These are phyloP conservation scores for Backusella circina DNA, from an alignment of 192 early-diverging fungal genomes.

Conservation along the genomic window DNA sequence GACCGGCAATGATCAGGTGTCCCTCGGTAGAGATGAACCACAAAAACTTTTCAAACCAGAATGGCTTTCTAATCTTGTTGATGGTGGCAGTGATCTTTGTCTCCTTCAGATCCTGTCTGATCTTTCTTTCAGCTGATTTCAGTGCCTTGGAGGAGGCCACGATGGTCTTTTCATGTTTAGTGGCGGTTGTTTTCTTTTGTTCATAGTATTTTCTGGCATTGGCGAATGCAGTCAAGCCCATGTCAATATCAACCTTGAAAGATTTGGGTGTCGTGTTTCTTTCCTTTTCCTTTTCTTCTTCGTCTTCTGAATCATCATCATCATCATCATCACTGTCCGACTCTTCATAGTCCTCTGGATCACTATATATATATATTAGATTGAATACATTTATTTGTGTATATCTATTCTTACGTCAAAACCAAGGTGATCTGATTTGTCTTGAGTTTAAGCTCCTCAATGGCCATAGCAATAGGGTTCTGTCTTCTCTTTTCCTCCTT, in stretches of 20 bases:
- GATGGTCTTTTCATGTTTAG: slow-evolving; percentile 90
- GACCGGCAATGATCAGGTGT: slow-evolving; percentile 88
- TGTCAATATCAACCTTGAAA: slow-evolving; percentile 80
- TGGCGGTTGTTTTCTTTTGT: slow-evolving; percentile 72
- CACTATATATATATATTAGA: slow-evolving; percentile 35
- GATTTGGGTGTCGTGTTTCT: slow-evolving; percentile 21
- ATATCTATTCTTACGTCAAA: slow-evolving; percentile 38
- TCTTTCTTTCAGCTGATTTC: slow-evolving; percentile 90
- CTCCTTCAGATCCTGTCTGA: slow-evolving; percentile 73
- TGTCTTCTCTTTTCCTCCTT: slow-evolving; percentile 72
- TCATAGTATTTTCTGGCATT: slow-evolving; percentile 92
- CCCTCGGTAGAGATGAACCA: slow-evolving; percentile 96
- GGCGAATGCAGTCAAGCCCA: slow-evolving; percentile 81
- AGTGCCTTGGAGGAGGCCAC: slow-evolving; percentile 81
- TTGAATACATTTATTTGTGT: not conserved
- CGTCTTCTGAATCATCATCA: slow-evolving; percentile 40
- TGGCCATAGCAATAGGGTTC: slow-evolving; percentile 79
- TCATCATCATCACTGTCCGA: slow-evolving; percentile 29
- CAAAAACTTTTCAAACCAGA: slow-evolving; percentile 98
- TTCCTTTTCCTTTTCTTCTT: slow-evolving; percentile 36
- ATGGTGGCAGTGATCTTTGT: slow-evolving; percentile 75
- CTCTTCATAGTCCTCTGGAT: slow-evolving; percentile 54
- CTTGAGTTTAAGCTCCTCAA: slow-evolving; percentile 72
- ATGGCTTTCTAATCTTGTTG: slow-evolving; percentile 83
- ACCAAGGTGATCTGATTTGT: slow-evolving; percentile 74